A percentile compares a stretch with the other conserved stretches of the same genome.
phyloP scores from a whole-genome alignment of 2,329 filamentous ascomycete species.

The Penicillium rolfsii region DNA sequence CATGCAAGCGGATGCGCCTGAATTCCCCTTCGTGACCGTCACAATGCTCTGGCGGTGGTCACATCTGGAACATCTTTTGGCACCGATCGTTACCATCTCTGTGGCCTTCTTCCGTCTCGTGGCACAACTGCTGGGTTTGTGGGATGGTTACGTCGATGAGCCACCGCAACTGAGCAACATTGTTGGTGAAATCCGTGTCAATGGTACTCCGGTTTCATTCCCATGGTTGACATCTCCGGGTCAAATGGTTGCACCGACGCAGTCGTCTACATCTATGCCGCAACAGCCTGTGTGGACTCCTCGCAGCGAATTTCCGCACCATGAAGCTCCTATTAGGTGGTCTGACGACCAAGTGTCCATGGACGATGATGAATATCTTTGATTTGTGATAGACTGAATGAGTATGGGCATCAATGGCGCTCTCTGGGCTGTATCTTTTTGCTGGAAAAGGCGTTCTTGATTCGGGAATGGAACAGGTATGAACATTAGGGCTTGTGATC shows the following conservation, averaged over 20 bases:
- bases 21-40: slow-evolving; percentile 59
- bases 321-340: slow-evolving; percentile 13
- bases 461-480: background rate
- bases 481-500: background rate
- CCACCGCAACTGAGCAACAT: slow-evolving; percentile 29
- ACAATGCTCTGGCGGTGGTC: slow-evolving; percentile 57
- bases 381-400: background rate
- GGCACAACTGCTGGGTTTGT: slow-evolving; percentile 44
- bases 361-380: slow-evolving; percentile 41
- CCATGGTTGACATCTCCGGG: slow-evolving; percentile 25
- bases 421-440: background rate
- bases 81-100: slow-evolving; percentile 36
- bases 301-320: slow-evolving; percentile 9
- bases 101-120: slow-evolving; percentile 38
- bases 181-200: slow-evolving; percentile 36
- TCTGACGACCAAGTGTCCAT: slow-evolving; percentile 32
- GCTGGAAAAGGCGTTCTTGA: background rate
- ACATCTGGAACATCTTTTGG: slow-evolving; percentile 37
- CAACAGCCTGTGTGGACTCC: slow-evolving; percentile 26
- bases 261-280: slow-evolving; percentile 1
- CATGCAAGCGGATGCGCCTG: slow-evolving; percentile 55
- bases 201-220: slow-evolving; percentile 32
- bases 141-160: slow-evolving; percentile 48
- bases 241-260: slow-evolving; percentile 17
- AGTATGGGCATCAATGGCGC: background rate